Evolutionary conservation across 345 rosid species (phyloP), one percentile per base, ranked within the genome.

Genomic region (Murraya paniculata): DNA sequence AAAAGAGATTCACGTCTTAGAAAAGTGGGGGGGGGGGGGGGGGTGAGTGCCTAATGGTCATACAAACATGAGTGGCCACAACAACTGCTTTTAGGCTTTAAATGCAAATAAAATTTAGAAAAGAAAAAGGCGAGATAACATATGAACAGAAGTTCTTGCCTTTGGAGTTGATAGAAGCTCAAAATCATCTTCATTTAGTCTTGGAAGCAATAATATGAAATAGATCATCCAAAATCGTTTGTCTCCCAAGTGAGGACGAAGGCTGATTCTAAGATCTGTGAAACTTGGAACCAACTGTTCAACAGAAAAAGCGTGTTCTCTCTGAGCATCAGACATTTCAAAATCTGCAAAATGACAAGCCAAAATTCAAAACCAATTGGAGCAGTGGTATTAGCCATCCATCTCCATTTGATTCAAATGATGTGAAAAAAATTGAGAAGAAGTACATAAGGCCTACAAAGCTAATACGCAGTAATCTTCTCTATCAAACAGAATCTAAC

Each of bases 161-260:
- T 87, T 83, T 68, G 88, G 83, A 28, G 89, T 84, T 77, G 94
- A 89, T 61, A 92, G 85, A 78, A 87, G 79, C 84, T 89, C 89
- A 64, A 78, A 81, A 84, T 92, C 97, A 68, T 87, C 71, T 48
- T 84, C 87, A 75, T 80, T 86, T 33, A 92, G 79, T 84, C 94
- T 89, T 11, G 93, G 93, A 80, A 91, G 89, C 86, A 92, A 81
- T 77, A 91, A 79, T 76, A 91, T 85, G 73, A 92, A 92, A 81
- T 92, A 92, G 48, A 92, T 84, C 82, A 89, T 83, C 97, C 97
- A 92, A 81, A 92, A 92, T 31, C 76, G 87, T 48, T 80, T 86
- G 58, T 87, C 82, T 72, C 78, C 86, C 78, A 89, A 69, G 72
- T 74, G 62, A 77, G 73, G 77, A 19, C 71, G 76, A 72, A 92